Evolutionary conservation across 2,329 filamentous ascomycete genomes (phyloP), one percentile per base, ranked within the genome.

Genomic region (Penicillium sp.): DNA sequence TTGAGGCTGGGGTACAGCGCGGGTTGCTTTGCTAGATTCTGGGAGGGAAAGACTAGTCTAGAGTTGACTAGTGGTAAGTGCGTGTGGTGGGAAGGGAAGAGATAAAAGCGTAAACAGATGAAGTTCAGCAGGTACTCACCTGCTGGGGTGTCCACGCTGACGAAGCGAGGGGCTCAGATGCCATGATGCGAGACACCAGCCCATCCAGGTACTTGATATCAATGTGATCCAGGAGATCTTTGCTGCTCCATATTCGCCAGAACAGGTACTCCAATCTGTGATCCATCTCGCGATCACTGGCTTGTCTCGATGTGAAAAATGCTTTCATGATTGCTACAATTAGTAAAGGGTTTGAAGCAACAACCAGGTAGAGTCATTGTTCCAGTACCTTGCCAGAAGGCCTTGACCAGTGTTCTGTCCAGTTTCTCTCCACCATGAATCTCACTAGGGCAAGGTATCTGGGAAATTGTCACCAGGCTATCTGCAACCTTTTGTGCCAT

Each of bases 241-340:
- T 63, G 51, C 71, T 78, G 48, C 77, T 71, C 78, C 77, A 81
- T 58, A 82, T 76, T 51, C 80, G 70, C 80, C 80, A 82, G 63
- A 82, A 82, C 27, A 82, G 70, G 63, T 81, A 80, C 55, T 81
- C 77, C n/a, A 81, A 67, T 54, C 80, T 72, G 51, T 67, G 65
- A 44, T 77, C 77, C 5, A 68, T 67, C 40, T 72, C 67, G 55
- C 76, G 72, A 40, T 73, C 69, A 46, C 78, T 70, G 15, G 75
- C 72, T 45, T 74, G 68, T 47, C 75, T 75, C 51, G 78, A 80
- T 49, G 74, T 73, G 49, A 70, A 73, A 63, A 79, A 81, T 37
- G 77, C 79, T 81, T 41, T 49, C 41, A 15, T 22, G 7, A 35
- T 12, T n/a, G 25, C 20, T 20, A 33, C 29, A 25, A 31, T 54